Conservation (phyloP, 2,329 filamentous ascomycete species). For the Stagonosporopsis rhizophila region DNA sequence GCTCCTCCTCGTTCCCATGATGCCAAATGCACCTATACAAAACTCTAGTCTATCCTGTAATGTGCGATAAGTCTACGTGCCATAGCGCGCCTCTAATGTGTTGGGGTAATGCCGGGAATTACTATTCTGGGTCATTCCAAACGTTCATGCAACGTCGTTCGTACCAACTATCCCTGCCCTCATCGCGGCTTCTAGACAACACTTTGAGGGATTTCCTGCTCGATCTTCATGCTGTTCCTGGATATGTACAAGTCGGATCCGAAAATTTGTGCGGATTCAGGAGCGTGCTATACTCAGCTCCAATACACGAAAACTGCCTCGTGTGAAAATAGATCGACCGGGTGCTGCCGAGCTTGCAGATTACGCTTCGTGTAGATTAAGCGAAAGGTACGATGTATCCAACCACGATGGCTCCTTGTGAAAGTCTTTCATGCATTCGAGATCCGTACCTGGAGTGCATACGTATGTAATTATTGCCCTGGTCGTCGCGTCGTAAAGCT, state of each 20-base stretch:
- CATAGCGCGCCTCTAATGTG: conserved; percentile 10
- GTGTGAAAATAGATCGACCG: conserved; percentile 6
- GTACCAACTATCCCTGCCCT: conserved; percentile 29
- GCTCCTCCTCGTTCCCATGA: conserved; percentile 1
- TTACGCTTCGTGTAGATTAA: conserved; percentile 14
- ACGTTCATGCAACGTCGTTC: conserved; percentile 43
- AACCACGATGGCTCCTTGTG: background rate
- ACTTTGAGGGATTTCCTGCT: conserved; percentile 6
- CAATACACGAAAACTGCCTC: conserved; percentile 2
- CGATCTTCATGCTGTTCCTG: conserved; percentile 13
- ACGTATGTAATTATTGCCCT: conserved; percentile 7
- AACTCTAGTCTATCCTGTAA: conserved; percentile 23
- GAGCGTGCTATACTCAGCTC: background rate
- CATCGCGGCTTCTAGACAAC: conserved; percentile 32
- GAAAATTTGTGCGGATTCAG: conserved; percentile 7
- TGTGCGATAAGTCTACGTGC: conserved; percentile 17
- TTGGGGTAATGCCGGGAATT: conserved; percentile 25
- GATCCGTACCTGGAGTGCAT: background rate
- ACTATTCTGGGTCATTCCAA: conserved; percentile 32
- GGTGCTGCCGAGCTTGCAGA: conserved; percentile 9
- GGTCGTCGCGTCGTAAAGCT: conserved; percentile 75
- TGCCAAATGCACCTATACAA: conserved; percentile 12
- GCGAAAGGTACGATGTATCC: background rate
- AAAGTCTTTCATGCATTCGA: background rate
- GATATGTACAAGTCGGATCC: background rate